These are phyloP conservation scores for Pouteria glomerata DNA, from an alignment of 148 eudicot species.

Conservation along the genomic window DNA sequence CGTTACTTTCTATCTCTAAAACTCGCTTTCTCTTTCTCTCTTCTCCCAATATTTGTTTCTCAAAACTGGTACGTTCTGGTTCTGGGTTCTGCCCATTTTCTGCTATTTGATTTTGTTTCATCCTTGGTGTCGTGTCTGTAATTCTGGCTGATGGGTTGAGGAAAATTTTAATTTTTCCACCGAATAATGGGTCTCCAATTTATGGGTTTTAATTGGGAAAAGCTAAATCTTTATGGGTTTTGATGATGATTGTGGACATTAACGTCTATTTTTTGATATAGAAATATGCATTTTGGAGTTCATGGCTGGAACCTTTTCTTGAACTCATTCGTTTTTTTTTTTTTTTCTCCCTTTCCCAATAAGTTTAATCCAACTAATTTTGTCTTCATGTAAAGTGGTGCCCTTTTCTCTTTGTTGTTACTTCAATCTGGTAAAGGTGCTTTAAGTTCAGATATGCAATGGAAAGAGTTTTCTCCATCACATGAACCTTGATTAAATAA, in stretches of 20 bases:
- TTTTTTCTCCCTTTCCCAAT: neutral
- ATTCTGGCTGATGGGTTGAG: neutral
- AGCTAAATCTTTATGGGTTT: neutral
- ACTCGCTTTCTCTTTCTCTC: neutral
- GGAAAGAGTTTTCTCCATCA: neutral
- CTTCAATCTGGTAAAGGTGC: neutral
- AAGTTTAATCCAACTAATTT: no score
- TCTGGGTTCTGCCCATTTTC: neutral
- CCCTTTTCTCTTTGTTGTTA: no score
- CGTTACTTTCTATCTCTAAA: neutral
- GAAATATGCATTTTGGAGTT: neutral
- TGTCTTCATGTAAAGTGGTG: no score
- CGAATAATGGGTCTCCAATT: neutral
- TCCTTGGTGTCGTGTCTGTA: neutral
- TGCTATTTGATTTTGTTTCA: neutral
- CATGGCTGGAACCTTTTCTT: neutral
- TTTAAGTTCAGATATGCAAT: neutral
- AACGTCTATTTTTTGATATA: neutral
- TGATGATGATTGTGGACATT: neutral
- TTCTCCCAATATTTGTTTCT: conserved; percentile 8
- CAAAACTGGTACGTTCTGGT: conserved; percentile 9
- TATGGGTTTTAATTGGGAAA: neutral
- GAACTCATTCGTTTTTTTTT: neutral
- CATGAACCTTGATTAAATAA: neutral
- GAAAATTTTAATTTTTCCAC: neutral